Evolutionary conservation across 768 basidiomycete species (phyloP).

Genomic region (Lactarius sp.): DNA sequence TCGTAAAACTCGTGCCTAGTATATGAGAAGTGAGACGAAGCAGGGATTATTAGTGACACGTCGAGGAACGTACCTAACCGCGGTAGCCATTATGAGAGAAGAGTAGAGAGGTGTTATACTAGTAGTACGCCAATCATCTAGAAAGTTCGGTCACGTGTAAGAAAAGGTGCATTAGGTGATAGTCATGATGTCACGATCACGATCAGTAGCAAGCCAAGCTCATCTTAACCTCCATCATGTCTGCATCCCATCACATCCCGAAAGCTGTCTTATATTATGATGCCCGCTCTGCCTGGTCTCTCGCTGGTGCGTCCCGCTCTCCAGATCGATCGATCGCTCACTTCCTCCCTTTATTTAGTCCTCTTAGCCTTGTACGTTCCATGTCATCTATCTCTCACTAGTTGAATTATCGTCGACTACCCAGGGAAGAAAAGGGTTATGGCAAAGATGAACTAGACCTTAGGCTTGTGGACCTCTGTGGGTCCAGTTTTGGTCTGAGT

Average conservation of each 20-base stretch:
- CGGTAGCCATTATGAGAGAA: constrained; percentile 8
- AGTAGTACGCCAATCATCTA: constrained; percentile 1
- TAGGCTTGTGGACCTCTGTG: constrained; percentile 62
- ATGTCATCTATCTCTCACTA: not conserved
- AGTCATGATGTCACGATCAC: not conserved
- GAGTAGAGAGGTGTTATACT: not conserved
- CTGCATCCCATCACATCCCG: constrained; percentile 36
- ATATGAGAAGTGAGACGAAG: not conserved
- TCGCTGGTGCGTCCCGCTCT: constrained; percentile 43
- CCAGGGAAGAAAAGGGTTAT: constrained; percentile 76
- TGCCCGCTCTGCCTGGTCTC: constrained; percentile 57
- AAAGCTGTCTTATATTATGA: constrained; percentile 82
- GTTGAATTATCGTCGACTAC: not conserved
- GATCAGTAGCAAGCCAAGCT: not conserved
- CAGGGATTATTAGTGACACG: not conserved
- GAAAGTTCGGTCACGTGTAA: constrained; percentile 20
- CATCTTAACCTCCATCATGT: constrained; percentile 18
- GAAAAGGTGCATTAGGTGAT: too few relatives aligned
- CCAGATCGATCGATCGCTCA: not conserved
- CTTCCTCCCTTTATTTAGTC: not conserved
- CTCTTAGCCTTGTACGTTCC: constrained; percentile 24
- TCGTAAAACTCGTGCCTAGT: constrained; percentile 76
- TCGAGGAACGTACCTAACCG: constrained; percentile 14
- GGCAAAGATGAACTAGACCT: constrained; percentile 68
- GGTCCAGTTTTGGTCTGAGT: constrained; percentile 20